Evolutionary conservation across 768 basidiomycete species (phyloP), one percentile per base, ranked within the genome.

Genomic region (Phallus indusiatus): DNA sequence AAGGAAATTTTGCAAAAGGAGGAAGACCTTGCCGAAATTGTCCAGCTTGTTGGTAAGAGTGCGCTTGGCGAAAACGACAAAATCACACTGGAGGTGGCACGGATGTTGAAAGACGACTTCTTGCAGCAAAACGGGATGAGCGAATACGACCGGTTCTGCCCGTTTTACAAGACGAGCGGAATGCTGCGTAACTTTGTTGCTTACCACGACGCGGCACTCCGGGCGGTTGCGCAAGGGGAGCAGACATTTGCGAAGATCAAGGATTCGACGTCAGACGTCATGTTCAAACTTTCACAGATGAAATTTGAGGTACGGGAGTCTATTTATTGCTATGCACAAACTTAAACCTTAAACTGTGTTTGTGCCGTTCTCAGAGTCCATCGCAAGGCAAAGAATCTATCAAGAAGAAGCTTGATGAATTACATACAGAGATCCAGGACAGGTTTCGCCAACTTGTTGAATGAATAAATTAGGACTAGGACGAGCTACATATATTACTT

Each of bases 1-100:
- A 97, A 96, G 74, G 93, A 97, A 75, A 95, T 99, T 59, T 74
- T 99, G 56, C 96, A 98, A 73, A 98, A 98, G 74, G 96, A 99
- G 72, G 93, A 94, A 67, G 96, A 98, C 68, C 81, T 99, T 47
- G 93, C 96, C 1, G 96, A 99, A 73, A 98, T 99, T 64, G 96
- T 99, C 24, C 96, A 99, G 69, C 81, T 99, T n/a, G 96, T 99
- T 65, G 96, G 96, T 53, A 99, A 99, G 80, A 91, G 88, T 66
- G 96, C 96, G 28, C 78, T 99, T 22, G 94, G 95, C 59, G 96
- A 99, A 72, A 84, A 80, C 67, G 96, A 99, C 74, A 99, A 99
- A 81, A 94, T 97, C 67, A 98, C 94, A 8, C 81, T 99, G 36
- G 96, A 98, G 68, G 93, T 97, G 35, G 95, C 94, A 17, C 82